Evolutionary conservation across 108 stramenopile species (phyloP).

Genomic region (Nitzschia sp.): DNA sequence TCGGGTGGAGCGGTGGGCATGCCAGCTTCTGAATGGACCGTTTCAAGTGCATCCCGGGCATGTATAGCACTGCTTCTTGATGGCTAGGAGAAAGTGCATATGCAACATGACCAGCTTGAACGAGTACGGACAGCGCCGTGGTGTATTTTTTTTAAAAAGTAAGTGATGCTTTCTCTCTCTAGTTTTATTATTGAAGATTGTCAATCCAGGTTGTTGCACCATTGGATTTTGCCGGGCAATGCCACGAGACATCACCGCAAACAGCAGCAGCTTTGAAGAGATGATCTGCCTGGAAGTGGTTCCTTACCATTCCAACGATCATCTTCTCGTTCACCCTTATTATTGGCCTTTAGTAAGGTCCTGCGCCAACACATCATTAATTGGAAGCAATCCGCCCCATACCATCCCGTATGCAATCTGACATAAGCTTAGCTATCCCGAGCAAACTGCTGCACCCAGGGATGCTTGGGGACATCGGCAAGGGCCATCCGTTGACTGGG

Average conservation of each 20-base stretch:
- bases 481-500: constrained; percentile 84
- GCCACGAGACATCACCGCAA: background rate
- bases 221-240: background rate
- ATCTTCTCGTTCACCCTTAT: no score
- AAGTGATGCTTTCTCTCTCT: background rate
- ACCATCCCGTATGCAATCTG: background rate
- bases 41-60: no score
- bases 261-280: no score
- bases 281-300: no score
- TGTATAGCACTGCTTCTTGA: no score
- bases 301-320: background rate
- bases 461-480: constrained; percentile 85
- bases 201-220: background rate
- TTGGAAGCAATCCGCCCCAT: background rate
- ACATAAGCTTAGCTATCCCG: background rate
- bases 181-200: background rate
- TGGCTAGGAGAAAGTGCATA: no score
- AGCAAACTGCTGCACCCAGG: constrained; percentile 72
- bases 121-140: background rate
- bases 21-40: no score
- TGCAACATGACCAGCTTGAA: no score
- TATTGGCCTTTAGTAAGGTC: background rate
- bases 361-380: background rate
- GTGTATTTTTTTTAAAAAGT: background rate
- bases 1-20: no score